Base-by-base conservation (phyloP, 2,329 filamentous ascomycete species). In the Aspergillus calidoustus region DNA sequence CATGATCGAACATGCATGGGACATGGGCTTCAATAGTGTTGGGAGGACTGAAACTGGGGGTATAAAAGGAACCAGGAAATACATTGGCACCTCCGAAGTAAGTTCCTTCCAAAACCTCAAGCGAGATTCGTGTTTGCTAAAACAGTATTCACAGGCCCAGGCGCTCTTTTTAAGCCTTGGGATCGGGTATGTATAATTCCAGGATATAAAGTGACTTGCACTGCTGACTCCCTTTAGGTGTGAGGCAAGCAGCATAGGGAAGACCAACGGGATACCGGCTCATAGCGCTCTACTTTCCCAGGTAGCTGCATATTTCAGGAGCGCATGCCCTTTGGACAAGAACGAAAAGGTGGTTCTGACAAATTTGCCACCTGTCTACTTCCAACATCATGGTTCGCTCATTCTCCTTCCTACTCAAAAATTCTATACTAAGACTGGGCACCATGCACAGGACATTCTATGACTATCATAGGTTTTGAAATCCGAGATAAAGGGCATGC, bases 71-170 rank as follows among this genome's bases (percentile, higher is more conserved):
- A 97, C 93, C 0, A 87, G 95, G 63, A 98, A 97, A 76, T 98
- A 95, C 72, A 98, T 98, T 68, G 94, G 94, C 17, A 97, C 94
- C 1, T 89, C 92, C 8, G 94, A 98, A 82, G 91, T 91, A 80
- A 67, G 57, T 15, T n/a, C 11, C 22, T 9, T 31, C 38, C 53
- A 2, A 23, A 9, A 11, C 3, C 23, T 22, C 63, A 43, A 13
- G 22, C 17, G 31, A 8, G 15, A 11, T 41, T 6, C n/a, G 11
- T 47, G 22, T 4, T 30, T 13, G 17, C n/a, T 54, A 34, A n/a
- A 54, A 28, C 49, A n/a, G 11, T 13, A 41, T n/a, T 4, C 25
- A 34, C 56, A 93, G 90, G 92, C 91, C 6, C 87, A 94, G 75
- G 91, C 93, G 7, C 84, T 96, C 67, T 90, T 96, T 68, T 78